These are phyloP conservation scores for Fusarium pseudoanthophilum DNA, from an alignment of 2,329 filamentous ascomycete species.

Conservation along the genomic window DNA sequence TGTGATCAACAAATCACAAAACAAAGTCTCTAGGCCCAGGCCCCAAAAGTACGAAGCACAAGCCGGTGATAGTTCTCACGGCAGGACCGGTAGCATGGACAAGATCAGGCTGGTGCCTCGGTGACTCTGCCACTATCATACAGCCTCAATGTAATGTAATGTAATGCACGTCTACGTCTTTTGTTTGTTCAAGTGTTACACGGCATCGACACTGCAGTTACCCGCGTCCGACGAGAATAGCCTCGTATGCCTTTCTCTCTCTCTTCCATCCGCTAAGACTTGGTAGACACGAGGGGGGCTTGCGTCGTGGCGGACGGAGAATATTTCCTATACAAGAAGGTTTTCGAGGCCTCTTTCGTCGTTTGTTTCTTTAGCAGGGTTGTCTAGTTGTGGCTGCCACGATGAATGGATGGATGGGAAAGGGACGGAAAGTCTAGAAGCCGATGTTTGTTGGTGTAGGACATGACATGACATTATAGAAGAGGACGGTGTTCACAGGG, in stretches of 20 bases:
- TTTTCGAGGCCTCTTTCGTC: slow-evolving; percentile 6
- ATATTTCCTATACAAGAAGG: slow-evolving; percentile 7
- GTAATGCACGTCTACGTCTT: not conserved
- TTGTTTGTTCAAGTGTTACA: slow-evolving; percentile 40
- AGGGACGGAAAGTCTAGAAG: not conserved
- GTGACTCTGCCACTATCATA: slow-evolving; percentile 1
- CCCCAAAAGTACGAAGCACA: slow-evolving; percentile 28
- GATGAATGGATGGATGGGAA: not conserved
- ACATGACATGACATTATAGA: not conserved
- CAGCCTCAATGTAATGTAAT: slow-evolving; percentile 3
- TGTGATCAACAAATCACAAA: slow-evolving; percentile 6
- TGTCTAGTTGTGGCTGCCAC: slow-evolving; percentile 16
- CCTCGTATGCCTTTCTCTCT: slow-evolving; percentile 48
- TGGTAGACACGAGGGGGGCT: slow-evolving; percentile 14
- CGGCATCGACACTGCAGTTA: slow-evolving; percentile 40
- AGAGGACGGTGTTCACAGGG: not conserved
- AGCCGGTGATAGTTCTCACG: slow-evolving; percentile 33
- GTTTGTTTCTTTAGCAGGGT: slow-evolving; percentile 2
- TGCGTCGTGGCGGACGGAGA: slow-evolving; percentile 19
- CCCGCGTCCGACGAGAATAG: slow-evolving; percentile 51
- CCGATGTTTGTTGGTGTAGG: not conserved
- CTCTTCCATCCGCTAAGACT: not conserved
- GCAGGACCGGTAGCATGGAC: slow-evolving; percentile 41
- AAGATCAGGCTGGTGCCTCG: slow-evolving; percentile 41
- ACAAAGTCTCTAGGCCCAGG: not conserved